Evolutionary conservation across 805 yeast genomes (phyloP).

Genomic region (Schwanniomyces vanrijiae): DNA sequence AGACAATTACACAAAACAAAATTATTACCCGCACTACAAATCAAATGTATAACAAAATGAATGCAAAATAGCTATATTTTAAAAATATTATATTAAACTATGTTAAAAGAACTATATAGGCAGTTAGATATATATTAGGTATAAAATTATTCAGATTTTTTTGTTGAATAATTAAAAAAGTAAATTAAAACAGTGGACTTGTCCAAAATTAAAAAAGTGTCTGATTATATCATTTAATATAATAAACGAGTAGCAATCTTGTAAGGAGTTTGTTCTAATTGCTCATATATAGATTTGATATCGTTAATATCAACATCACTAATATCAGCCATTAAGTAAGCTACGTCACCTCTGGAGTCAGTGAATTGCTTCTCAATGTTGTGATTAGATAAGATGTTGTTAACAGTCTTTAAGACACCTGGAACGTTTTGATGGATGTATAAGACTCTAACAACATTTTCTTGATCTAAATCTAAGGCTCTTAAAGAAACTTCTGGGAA

Average conservation of each 20-base stretch:
- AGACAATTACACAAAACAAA: slow-evolving; percentile 1
- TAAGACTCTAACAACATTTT: slow-evolving; percentile 85
- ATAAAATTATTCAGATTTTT: not conserved
- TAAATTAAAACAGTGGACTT: not conserved
- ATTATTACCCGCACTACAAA: not conserved
- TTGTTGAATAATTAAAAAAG: not conserved
- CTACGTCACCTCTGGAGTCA: slow-evolving; percentile 95
- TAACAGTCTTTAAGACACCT: slow-evolving; percentile 96
- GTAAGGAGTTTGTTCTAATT: slow-evolving; percentile 85
- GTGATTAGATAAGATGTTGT: slow-evolving; percentile 90
- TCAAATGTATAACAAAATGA: not conserved
- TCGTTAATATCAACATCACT: slow-evolving; percentile 79
- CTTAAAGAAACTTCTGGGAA: slow-evolving; percentile 97
- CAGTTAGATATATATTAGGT: not conserved
- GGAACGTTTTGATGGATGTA: slow-evolving; percentile 98
- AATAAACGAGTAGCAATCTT: slow-evolving; percentile 88
- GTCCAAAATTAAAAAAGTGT: not conserved
- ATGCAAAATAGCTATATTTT: not conserved
- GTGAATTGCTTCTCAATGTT: slow-evolving; percentile 97
- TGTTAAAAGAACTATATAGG: slow-evolving; percentile 1
- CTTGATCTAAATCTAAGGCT: slow-evolving; percentile 82
- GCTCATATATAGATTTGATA: slow-evolving; percentile 80
- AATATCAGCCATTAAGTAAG: slow-evolving; percentile 97
- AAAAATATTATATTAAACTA: not conserved
- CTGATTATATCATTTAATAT: slow-evolving; percentile 47